Base-by-base conservation (phyloP, 2,329 filamentous ascomycete genomes). In the Cryphonectria radicalis region DNA sequence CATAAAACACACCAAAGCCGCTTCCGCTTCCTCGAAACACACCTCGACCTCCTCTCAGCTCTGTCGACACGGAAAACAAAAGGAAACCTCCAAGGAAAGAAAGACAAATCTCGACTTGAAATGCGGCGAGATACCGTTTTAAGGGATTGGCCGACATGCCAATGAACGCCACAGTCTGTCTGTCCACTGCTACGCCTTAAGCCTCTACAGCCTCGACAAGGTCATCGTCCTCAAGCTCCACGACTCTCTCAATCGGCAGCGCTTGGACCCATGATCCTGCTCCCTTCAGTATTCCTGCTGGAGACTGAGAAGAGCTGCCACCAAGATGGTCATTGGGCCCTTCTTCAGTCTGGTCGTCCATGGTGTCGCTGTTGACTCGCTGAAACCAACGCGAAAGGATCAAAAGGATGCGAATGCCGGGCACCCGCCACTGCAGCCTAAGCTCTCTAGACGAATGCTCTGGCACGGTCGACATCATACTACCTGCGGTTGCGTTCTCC, bases 141-240 rank as follows among this genome's bases (percentile, higher is more conserved):
- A 6, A 14, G 25, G 2, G 25, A 28, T 57, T 28, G 25, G 4
- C 6, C 11, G 13, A 32, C 25, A 8, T 59, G 25, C 2, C 14
- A 4, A 32, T 32, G 28, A 59, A 35, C 14, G 11, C 6, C 2
- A 3, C 25, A 14, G 25, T 22, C 1, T 40, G 35, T 37, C 3
- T 35, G 35, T 22, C 17, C 1, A 37, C 59, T 62, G 32, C 17
- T 8, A n/a, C 8, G 19, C 19, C 19, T 13, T 6, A 37, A 22
- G 10, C 25, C 22, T 40, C 35, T 32, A 7, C 19, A 13, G 2
- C 8, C 3, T 65, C 63, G 19, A 19, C 14, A 13, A 65, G 43
- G 25, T 53, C 43, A 11, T 53, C 63, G n/a, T 65, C 63, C 22
- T 53, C 63, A 22, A 65, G 42, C 10, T 65, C 63, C 25, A 1